Evolutionary conservation across 2,329 filamentous ascomycete genomes (phyloP).

Genomic region (Exophiala lecanii-corni): DNA sequence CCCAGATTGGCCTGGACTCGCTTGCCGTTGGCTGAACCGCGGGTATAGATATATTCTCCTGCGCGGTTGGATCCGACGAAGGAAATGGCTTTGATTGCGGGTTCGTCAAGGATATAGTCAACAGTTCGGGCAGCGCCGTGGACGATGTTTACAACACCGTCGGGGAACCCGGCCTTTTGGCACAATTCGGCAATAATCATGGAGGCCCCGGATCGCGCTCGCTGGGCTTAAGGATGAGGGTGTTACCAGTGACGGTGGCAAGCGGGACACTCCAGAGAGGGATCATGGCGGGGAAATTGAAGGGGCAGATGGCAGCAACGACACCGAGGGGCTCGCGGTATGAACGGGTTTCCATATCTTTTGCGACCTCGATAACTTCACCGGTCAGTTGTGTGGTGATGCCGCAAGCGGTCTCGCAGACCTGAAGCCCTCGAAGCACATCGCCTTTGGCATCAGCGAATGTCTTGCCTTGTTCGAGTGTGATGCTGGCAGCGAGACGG

Average conservation of each 20-base stretch:
- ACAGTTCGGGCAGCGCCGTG: conserved; percentile 62
- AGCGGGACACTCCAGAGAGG: conserved; percentile 64
- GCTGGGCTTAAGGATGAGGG: conserved; percentile 60
- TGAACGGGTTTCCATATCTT: conserved; percentile 65
- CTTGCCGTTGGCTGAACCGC: conserved; percentile 66
- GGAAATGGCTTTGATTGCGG: conserved; percentile 63
- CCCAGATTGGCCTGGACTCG: conserved; percentile 66
- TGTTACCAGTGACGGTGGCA: conserved; percentile 62
- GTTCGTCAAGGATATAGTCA: conserved; percentile 65
- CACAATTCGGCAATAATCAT: conserved; percentile 64
- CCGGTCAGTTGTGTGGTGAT: conserved; percentile 63
- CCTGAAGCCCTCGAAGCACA: conserved; percentile 61
- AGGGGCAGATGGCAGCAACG: conserved; percentile 62
- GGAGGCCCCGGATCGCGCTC: conserved; percentile 60
- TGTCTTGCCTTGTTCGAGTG: conserved; percentile 65
- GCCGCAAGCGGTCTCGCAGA: conserved; percentile 63
- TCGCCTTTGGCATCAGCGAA: conserved; percentile 64
- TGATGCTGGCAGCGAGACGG: conserved; percentile 60
- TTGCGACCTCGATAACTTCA: conserved; percentile 64
- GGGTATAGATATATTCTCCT: conserved; percentile 64
- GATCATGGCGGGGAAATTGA: conserved; percentile 69
- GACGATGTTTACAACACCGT: conserved; percentile 63
- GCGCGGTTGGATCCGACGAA: conserved; percentile 66
- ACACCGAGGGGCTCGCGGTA: conserved; percentile 63
- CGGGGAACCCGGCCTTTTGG: conserved; percentile 60